Evolutionary conservation across 2,329 filamentous ascomycete genomes (phyloP), one percentile per base, ranked within the genome.

Genomic region (Myriosclerotinia duriaeana): DNA sequence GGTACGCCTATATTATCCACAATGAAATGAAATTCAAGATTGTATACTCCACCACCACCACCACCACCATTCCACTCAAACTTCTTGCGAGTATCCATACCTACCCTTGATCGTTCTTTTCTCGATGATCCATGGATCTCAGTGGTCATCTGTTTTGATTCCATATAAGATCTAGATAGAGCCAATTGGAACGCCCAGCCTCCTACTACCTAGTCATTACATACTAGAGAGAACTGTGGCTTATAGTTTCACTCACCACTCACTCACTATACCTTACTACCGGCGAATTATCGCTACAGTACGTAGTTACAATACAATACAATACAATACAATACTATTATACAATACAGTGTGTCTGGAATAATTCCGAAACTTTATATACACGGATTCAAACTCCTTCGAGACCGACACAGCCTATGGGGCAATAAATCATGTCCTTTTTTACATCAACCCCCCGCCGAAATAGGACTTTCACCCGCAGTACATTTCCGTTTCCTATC

Each of bases 401-500:
- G 20, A 22, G 42, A 46, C 20, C n/a, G 20, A 50, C 44, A 20
- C 2, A 5, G 30, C 30, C 30, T 34, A 34, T 20, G 42, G 42
- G 42, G 42, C 44, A 40, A 60, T 48, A 50, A 20, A 36, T 36
- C 7, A 36, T n/a, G 42, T 36, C 15, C 26, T 48, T 26, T 60
- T 6, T 46, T 26, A 22, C 34, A 17, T n/a, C 9, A 7, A 22
- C 17, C 15, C 17, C 15, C 56, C 30, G 56, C 44, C 34, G 30
- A 22, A 60, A 48, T 48, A 26, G 12, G 56, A 50, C 22, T 60
- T 60, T 60, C 42, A 22, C 30, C 20, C 48, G 56, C 7, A 60
- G 48, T 11, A 3, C 30, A 50, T 48, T 59, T 50, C 42, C 14
- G n/a, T 38, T 48, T 60, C 8, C 12, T 50, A n/a, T n/a, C 58